Evolutionary conservation across 108 stramenopile species (phyloP).

Genomic region (Nannochloropsis salina): DNA sequence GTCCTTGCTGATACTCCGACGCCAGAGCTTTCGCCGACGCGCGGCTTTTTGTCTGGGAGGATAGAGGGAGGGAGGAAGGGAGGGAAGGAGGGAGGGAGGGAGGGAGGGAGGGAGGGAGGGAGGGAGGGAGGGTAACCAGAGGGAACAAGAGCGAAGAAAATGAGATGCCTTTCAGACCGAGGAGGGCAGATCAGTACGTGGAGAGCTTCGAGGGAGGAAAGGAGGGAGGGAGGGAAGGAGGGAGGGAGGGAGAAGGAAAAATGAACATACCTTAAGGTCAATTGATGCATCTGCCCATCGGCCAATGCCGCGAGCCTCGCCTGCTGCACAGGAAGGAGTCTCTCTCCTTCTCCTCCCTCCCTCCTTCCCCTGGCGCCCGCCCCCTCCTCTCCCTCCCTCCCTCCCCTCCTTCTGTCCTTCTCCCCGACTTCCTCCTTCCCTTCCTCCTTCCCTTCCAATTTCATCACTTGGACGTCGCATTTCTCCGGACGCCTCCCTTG

Average conservation of each 20-base stretch:
- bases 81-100: neutral
- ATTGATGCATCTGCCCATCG: neutral
- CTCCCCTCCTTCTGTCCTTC: neutral
- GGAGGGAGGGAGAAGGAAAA: neutral
- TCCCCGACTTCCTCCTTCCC: neutral
- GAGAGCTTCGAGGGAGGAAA: neutral
- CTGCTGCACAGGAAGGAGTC: neutral
- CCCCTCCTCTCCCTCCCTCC: neutral
- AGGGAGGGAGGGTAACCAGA: neutral
- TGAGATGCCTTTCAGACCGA: too few species aligned
- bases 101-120: neutral
- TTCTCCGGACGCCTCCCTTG: neutral
- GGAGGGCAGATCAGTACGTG: too few species aligned
- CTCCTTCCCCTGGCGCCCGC: neutral
- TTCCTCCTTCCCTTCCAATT: neutral
- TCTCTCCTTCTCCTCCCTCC: neutral
- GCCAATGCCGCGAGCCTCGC: too few species aligned
- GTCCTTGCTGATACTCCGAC: too few species aligned
- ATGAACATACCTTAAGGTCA: neutral
- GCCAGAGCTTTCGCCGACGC: too few species aligned
- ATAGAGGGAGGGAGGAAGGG: constrained; percentile 8
- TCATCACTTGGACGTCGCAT: neutral
- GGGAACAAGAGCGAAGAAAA: too few species aligned
- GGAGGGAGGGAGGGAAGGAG: neutral
- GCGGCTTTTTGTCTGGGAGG: too few species aligned